Evolutionary conservation across 2,329 filamentous ascomycete species (phyloP), one percentile per base, ranked within the genome.

Genomic region (Aspergillus eucalypticola): DNA sequence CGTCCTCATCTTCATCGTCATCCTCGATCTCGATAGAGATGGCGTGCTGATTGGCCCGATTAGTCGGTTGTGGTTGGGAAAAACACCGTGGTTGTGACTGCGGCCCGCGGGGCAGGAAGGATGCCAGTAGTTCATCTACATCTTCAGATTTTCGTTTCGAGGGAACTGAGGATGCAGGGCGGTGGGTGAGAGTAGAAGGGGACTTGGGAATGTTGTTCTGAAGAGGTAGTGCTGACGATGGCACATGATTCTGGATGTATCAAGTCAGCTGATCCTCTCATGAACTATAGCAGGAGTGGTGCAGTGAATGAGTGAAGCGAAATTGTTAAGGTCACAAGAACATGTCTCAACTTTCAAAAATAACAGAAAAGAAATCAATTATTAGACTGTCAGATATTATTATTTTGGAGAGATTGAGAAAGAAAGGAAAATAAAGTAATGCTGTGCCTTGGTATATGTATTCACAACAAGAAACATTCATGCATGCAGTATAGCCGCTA

Each of bases 81-180:
- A 21, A 44, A 13, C 11, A 23, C 19, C 41, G 11, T 2, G 19
- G 19, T 19, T 13, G 41, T 44, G 41, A 44, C 10, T 44, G 19
- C 2, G 19, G 41, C 19, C 41, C 17, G 17, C 17, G 41, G 13
- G 41, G 19, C 13, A 19, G 17, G 7, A 44, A 44, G 10, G 41
- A 17, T 6, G 41, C 41, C 10, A 44, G 41, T 11, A 44, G 41
- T 44, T 19, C 5, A 8, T 44, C 41, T 23, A 23, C 41, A 23
- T 44, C 41, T 23, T 64, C 64, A 13, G 55, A 54, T 19, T 66
- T 66, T 32, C 62, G 64, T 35, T 69, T 70, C 1, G 55, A 41
- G 8, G 67, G 64, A 3, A 66, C 53, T 11, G 55, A 54, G 0
- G 65, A 64, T n/a, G 55, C 60, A 13, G 54, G 53, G 2, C 64